A percentile compares a stretch with the other conserved stretches of the same genome.
phyloP scores from a whole-genome alignment of 1,284 basidiomycete species.

The Farysia itapuensis region DNA sequence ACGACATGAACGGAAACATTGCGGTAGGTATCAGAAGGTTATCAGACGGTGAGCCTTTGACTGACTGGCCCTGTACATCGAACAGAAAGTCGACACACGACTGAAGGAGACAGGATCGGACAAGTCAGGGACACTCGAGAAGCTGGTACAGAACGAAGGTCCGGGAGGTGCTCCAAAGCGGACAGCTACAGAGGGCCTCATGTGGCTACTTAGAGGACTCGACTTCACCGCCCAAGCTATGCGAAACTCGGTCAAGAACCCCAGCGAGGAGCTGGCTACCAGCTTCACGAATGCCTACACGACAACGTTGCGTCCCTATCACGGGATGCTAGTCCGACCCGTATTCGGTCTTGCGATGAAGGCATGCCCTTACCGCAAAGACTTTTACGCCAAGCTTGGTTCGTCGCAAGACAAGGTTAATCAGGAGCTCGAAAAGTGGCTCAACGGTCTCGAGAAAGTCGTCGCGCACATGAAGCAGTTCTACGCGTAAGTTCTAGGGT shows the following conservation, averaged over 20 bases:
- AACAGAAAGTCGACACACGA: slow-evolving; percentile 69
- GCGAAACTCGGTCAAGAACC: slow-evolving; percentile 71
- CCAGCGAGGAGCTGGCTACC: slow-evolving; percentile 70
- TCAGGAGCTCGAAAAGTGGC: slow-evolving; percentile 76
- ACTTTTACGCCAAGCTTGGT: slow-evolving; percentile 87
- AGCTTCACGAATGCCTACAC: slow-evolving; percentile 86
- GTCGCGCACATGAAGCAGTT: slow-evolving; percentile 73
- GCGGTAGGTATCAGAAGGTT: slow-evolving; percentile 50
- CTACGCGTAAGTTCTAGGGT: slow-evolving; percentile 60
- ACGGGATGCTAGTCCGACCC: slow-evolving; percentile 83
- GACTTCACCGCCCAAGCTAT: slow-evolving; percentile 88
- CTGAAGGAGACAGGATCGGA: slow-evolving; percentile 68
- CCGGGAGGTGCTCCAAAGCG: slow-evolving; percentile 77
- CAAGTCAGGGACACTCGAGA: slow-evolving; percentile 75
- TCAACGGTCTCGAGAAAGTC: slow-evolving; percentile 72
- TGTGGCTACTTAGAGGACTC: slow-evolving; percentile 89
- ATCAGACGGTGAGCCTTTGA: neutral
- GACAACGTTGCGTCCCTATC: slow-evolving; percentile 77
- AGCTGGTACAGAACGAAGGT: slow-evolving; percentile 77
- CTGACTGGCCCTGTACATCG: slow-evolving; percentile 1
- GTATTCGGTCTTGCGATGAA: slow-evolving; percentile 93
- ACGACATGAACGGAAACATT: slow-evolving; percentile 90
- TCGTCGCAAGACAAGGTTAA: slow-evolving; percentile 71
- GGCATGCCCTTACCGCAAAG: slow-evolving; percentile 86
- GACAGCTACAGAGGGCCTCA: slow-evolving; percentile 82